Percentiles rank a stretch among this genome's conserved stretches.
Conservation (phyloP, 2,329 filamentous ascomycete species). For the Fonsecaea nubica region DNA sequence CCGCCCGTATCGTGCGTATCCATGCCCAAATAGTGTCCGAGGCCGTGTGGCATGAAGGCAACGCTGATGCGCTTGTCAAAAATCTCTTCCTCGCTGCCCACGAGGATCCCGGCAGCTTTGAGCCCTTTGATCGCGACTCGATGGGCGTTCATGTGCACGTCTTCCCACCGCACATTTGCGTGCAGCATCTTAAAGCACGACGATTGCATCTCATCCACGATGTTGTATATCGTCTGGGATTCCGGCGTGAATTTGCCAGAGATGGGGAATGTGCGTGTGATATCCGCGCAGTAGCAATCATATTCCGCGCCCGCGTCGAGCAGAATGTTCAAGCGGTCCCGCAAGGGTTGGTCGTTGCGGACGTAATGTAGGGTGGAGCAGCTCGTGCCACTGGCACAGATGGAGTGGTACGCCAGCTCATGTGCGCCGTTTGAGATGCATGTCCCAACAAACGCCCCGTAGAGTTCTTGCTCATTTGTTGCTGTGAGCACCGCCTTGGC, state of each 20-base stretch:
- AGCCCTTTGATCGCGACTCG: constrained; percentile 74
- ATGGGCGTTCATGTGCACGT: constrained; percentile 75
- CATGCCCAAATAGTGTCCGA: constrained; percentile 90
- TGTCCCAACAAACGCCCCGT: constrained; percentile 75
- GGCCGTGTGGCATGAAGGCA: constrained; percentile 89
- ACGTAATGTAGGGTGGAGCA: constrained; percentile 87
- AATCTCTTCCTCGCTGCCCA: constrained; percentile 73
- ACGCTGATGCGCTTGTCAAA: constrained; percentile 79
- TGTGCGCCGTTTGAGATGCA: constrained; percentile 77
- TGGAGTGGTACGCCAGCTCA: constrained; percentile 84
- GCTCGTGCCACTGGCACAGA: constrained; percentile 82
- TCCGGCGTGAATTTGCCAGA: constrained; percentile 72
- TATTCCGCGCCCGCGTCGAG: constrained; percentile 90
- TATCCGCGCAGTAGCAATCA: constrained; percentile 83
- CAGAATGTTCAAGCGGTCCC: constrained; percentile 74
- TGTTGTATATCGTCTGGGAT: constrained; percentile 73
- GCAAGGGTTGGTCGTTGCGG: constrained; percentile 75
- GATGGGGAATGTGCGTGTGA: constrained; percentile 86
- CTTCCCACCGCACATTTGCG: constrained; percentile 73
- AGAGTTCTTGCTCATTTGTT: constrained; percentile 80
- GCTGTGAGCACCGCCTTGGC: constrained; percentile 68
- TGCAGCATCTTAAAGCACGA: constrained; percentile 72
- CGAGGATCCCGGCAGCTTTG: constrained; percentile 73
- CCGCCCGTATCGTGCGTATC: constrained; percentile 90
- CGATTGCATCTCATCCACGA: constrained; percentile 82